These are phyloP conservation scores for Tulasnella calospora DNA, from an alignment of 768 basidiomycete genomes.

Conservation along the genomic window DNA sequence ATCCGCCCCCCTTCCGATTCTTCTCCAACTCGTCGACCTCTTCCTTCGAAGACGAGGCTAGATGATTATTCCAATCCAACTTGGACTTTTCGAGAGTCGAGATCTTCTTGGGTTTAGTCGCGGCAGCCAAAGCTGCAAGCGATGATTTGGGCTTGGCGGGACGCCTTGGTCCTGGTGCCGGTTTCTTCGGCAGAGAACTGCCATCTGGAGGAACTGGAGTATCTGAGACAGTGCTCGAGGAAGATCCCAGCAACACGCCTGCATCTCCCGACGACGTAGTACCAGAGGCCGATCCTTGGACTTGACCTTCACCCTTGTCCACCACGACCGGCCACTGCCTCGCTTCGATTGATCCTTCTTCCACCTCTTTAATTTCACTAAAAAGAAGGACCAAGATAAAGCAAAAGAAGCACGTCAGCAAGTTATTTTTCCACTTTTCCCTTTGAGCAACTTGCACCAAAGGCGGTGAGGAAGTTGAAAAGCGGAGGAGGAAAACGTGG, in stretches of 20 bases:
- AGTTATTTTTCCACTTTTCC: background rate
- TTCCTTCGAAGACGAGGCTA: constrained; percentile 41
- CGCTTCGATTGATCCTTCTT: constrained; percentile 67
- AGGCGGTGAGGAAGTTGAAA: background rate
- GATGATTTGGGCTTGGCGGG: constrained; percentile 39
- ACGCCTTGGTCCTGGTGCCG: constrained; percentile 51
- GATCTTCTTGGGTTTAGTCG: constrained; percentile 62
- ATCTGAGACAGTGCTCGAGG: constrained; percentile 28
- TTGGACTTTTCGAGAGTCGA: constrained; percentile 81
- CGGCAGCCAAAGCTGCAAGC: constrained; percentile 26
- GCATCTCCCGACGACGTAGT: constrained; percentile 14
- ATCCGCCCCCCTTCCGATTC: constrained; percentile 61
- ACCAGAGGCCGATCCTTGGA: constrained; percentile 22
- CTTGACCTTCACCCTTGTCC: constrained; percentile 31
- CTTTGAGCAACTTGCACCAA: constrained; percentile 7
- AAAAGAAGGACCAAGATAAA: constrained; percentile 5
- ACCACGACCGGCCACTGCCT: constrained; percentile 62
- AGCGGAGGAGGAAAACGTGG: background rate
- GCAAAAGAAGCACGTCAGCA: constrained; percentile 5
- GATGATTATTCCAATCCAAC: constrained; percentile 77
- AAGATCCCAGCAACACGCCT: background rate
- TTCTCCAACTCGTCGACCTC: constrained; percentile 69
- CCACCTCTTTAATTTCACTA: constrained; percentile 71
- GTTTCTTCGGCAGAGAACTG: background rate
- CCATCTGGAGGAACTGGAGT: constrained; percentile 15